Conservation (phyloP, 1,139 yeast genomes). For the Pichia terricola region DNA sequence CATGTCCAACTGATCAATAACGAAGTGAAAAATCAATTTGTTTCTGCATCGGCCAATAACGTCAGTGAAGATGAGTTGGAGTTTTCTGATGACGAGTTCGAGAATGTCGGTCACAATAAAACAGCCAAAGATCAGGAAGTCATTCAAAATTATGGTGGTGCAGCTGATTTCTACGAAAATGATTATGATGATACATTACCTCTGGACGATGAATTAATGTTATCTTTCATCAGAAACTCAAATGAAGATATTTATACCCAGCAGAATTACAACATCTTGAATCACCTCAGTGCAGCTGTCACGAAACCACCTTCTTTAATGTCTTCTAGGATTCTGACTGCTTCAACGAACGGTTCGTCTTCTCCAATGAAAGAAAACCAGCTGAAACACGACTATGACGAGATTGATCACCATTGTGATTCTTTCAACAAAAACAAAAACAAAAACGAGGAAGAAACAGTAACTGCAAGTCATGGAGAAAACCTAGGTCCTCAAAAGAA, state of each 20-base stretch:
- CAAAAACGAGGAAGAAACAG: no score
- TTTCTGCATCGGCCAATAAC: no score
- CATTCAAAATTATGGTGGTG: neutral
- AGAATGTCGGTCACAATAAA: neutral
- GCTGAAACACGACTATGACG: no score
- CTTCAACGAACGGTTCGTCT: no score
- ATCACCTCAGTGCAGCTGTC: neutral
- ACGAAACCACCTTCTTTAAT: no score
- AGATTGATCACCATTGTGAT: no score
- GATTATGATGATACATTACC: slow-evolving; percentile 5
- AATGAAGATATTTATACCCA: neutral
- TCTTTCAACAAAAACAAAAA: no score
- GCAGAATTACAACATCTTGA: neutral
- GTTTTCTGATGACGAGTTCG: slow-evolving; percentile 7
- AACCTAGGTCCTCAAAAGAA: neutral
- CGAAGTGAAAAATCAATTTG: no score
- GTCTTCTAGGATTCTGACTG: no score
- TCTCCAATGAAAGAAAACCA: no score
- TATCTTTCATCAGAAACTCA: slow-evolving; percentile 5
- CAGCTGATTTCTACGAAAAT: neutral
- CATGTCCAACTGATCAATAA: no score
- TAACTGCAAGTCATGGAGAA: no score
- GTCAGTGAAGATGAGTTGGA: neutral
- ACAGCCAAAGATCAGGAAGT: neutral
- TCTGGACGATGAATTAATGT: slow-evolving; percentile 13